Evolutionary conservation across 768 basidiomycete genomes (phyloP).

Genomic region (Boletellus emodensis): DNA sequence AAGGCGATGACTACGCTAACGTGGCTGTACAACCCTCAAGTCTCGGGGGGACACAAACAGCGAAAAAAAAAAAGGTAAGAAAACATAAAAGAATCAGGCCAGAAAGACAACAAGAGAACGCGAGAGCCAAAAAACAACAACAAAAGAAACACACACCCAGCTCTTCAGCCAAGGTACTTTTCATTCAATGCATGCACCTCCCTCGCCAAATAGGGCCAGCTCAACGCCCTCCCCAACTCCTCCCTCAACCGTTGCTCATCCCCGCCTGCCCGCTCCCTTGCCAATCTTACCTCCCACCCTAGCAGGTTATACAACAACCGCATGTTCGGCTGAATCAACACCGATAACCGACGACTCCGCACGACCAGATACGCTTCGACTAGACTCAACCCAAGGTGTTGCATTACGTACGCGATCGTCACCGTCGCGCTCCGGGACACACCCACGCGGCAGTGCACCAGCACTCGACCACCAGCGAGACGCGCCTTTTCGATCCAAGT

Average conservation of each 20-base stretch:
- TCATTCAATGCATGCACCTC: constrained; percentile 86
- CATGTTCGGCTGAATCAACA: constrained; percentile 94
- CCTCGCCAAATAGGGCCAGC: constrained; percentile 80
- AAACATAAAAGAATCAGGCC: too few relatives aligned
- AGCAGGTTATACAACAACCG: constrained; percentile 91
- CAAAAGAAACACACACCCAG: background rate
- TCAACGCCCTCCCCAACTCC: constrained; percentile 66
- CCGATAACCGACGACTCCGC: constrained; percentile 82
- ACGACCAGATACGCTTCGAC: constrained; percentile 94
- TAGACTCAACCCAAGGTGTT: constrained; percentile 77
- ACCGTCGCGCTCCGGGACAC: constrained; percentile 93
- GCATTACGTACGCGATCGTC: constrained; percentile 97
- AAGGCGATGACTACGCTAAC: too few relatives aligned
- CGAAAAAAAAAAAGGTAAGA: background rate
- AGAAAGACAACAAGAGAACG: background rate
- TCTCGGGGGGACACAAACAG: background rate
- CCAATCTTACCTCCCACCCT: constrained; percentile 93
- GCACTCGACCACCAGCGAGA: constrained; percentile 76
- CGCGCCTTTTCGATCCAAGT: constrained; percentile 92
- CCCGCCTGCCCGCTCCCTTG: constrained; percentile 61
- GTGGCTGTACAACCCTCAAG: too few relatives aligned
- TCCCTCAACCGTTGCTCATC: constrained; percentile 47
- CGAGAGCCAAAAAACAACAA: background rate
- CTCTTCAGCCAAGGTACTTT: constrained; percentile 58
- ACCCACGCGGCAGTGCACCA: constrained; percentile 99